A percentile compares a stretch with the other conserved stretches of the same genome.
phyloP scores from a whole-genome alignment of 1,139 yeast species.

The Taphrina deformans region DNA sequence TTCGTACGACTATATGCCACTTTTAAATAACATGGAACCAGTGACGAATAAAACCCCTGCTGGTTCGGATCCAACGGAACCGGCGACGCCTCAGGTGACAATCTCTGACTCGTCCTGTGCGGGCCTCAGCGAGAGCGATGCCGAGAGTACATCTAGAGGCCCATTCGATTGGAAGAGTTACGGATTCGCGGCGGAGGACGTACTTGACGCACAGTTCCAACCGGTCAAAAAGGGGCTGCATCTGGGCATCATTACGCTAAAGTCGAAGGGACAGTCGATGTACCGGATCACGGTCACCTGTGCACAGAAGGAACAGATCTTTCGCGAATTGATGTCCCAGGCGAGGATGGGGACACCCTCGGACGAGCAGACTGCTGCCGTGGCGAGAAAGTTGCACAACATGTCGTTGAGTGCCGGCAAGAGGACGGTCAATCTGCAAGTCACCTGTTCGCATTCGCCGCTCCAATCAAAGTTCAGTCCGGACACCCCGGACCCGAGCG shows the following conservation, averaged over 20 bases:
- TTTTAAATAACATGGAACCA: background rate
- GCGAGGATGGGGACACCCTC: background rate
- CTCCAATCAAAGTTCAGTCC: slow-evolving; percentile 1
- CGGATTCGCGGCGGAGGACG: slow-evolving; percentile 1
- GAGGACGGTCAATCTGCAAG: background rate
- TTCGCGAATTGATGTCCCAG: background rate
- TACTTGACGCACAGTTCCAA: background rate
- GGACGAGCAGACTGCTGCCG: background rate
- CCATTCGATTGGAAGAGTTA: background rate
- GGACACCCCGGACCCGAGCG: background rate
- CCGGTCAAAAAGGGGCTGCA: background rate
- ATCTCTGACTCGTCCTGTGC: background rate
- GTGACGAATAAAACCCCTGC: background rate
- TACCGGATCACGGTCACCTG: background rate
- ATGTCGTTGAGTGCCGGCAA: background rate
- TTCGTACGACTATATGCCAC: too few relatives aligned
- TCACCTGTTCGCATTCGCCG: slow-evolving; percentile 9
- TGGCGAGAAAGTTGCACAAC: background rate
- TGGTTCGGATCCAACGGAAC: background rate
- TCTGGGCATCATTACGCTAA: background rate
- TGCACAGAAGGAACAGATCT: background rate
- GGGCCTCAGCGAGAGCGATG: background rate
- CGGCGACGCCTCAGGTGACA: background rate
- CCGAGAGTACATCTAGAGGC: background rate
- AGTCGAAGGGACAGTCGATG: background rate